A percentile compares a stretch with the other conserved stretches of the same genome.
phyloP scores from a whole-genome alignment of 805 yeast genomes.

The Zygosaccharomyces lentus region DNA sequence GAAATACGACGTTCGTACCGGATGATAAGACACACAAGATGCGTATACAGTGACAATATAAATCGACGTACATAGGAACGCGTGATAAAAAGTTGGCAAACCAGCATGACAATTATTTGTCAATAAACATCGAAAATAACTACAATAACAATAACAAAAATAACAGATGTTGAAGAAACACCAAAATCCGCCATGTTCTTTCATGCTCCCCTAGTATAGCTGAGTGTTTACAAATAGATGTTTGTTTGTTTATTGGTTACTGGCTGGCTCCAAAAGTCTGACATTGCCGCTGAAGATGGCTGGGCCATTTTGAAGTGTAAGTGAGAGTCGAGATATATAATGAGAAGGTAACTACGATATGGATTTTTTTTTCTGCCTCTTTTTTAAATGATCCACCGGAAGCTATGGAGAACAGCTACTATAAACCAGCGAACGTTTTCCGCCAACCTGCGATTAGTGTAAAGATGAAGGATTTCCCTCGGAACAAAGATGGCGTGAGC shows the following conservation, averaged over 20 bases:
- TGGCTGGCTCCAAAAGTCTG: background rate
- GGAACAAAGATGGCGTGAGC: background rate
- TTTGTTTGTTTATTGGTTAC: background rate
- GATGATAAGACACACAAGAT: too few relatives aligned
- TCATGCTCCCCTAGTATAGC: background rate
- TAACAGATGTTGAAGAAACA: background rate
- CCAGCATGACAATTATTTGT: conserved; percentile 5
- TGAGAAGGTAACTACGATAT: background rate
- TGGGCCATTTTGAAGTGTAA: background rate
- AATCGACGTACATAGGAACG: background rate
- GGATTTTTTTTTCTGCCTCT: too few relatives aligned
- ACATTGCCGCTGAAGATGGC: background rate
- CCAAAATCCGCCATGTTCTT: background rate
- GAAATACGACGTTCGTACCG: too few relatives aligned
- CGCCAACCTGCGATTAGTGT: conserved; percentile 27
- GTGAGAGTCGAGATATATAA: background rate
- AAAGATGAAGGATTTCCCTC: conserved; percentile 13
- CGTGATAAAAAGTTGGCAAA: background rate
- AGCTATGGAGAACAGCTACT: conserved; percentile 16
- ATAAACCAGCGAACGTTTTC: conserved; percentile 27
- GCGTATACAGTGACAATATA: background rate
- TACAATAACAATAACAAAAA: background rate
- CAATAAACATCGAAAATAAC: background rate
- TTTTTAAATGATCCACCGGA: background rate
- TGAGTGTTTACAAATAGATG: background rate